Percentiles rank a stretch among this genome's conserved stretches.
Evolutionary conservation across 169 alveolate genomes (phyloP).

Genomic region (Hepatocystis sp.): DNA sequence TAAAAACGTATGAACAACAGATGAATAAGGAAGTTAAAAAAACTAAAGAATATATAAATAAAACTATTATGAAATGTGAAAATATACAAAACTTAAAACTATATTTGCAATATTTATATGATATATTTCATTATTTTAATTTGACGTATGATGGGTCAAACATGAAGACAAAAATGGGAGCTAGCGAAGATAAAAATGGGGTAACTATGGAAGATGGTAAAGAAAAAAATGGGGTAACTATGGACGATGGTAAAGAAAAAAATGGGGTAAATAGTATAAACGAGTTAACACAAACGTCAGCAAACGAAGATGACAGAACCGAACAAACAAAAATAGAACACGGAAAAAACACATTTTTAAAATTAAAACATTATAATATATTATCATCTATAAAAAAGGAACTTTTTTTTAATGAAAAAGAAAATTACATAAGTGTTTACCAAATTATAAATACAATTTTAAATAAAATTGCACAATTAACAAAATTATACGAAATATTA

Average conservation of each 20-base stretch:
- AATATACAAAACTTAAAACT: conserved; percentile 16
- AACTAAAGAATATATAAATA: conserved; percentile 11
- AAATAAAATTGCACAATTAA: conserved; percentile 29
- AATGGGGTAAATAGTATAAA: not conserved
- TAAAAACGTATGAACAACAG: conserved; percentile 24
- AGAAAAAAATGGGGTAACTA: too few species aligned
- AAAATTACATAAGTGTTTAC: conserved; percentile 5
- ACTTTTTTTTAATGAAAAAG: conserved; percentile 8
- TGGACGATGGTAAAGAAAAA: not conserved
- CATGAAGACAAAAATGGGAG: not conserved
- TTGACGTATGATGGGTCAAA: not conserved
- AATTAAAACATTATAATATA: conserved; percentile 46
- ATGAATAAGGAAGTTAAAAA: conserved; percentile 23
- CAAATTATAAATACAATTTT: conserved; percentile 23
- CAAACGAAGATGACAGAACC: not conserved
- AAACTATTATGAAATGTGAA: conserved; percentile 41
- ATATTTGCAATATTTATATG: conserved; percentile 16
- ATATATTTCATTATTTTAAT: conserved; percentile 30
- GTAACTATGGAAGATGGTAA: not conserved
- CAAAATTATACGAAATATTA: conserved; percentile 19
- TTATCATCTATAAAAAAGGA: conserved; percentile 8
- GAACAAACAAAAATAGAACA: conserved; percentile 20
- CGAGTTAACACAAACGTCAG: too few species aligned
- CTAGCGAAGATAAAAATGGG: not conserved
- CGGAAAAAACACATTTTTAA: conserved; percentile 25